Conservation (phyloP, 2,329 filamentous ascomycete genomes). For the Diaporthe vexans region DNA sequence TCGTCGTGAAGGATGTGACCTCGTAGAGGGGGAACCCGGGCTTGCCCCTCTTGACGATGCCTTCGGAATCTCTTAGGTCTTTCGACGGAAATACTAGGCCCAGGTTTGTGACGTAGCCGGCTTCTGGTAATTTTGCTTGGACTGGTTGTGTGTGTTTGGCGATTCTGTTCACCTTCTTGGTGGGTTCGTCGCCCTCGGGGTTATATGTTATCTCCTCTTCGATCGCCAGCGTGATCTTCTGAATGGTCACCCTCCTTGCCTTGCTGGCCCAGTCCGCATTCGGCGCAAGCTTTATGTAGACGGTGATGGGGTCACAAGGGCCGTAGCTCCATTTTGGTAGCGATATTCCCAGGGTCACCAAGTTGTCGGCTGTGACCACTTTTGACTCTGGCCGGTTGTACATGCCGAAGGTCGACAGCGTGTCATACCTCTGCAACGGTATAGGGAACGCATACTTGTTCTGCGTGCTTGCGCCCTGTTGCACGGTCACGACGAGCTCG, state of each 20-base stretch:
- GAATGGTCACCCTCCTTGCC: constrained; percentile 91
- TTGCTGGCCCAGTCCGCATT: constrained; percentile 94
- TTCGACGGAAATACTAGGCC: constrained; percentile 92
- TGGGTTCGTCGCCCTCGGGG: constrained; percentile 95
- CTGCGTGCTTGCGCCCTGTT: constrained; percentile 88
- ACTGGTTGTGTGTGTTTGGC: constrained; percentile 87
- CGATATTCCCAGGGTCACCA: constrained; percentile 92
- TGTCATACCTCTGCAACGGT: constrained; percentile 93
- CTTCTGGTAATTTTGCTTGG: constrained; percentile 87
- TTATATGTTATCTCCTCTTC: constrained; percentile 99
- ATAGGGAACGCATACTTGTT: constrained; percentile 94
- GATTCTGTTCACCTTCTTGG: constrained; percentile 88
- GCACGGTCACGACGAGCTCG: constrained; percentile 94
- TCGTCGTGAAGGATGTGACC: constrained; percentile 92
- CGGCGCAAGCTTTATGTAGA: constrained; percentile 94
- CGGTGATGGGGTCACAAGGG: constrained; percentile 92
- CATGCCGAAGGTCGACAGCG: constrained; percentile 98
- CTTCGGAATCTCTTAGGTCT: constrained; percentile 88
- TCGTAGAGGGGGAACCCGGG: constrained; percentile 91
- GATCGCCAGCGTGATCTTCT: constrained; percentile 92
- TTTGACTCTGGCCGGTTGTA: constrained; percentile 96
- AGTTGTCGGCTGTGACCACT: constrained; percentile 87
- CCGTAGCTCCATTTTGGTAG: constrained; percentile 97
- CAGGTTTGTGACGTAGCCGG: constrained; percentile 93
- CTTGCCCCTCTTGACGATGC: constrained; percentile 87